phyloP scores from a whole-genome alignment of 1,284 basidiomycete species.

The Boletellus deceptivus region DNA sequence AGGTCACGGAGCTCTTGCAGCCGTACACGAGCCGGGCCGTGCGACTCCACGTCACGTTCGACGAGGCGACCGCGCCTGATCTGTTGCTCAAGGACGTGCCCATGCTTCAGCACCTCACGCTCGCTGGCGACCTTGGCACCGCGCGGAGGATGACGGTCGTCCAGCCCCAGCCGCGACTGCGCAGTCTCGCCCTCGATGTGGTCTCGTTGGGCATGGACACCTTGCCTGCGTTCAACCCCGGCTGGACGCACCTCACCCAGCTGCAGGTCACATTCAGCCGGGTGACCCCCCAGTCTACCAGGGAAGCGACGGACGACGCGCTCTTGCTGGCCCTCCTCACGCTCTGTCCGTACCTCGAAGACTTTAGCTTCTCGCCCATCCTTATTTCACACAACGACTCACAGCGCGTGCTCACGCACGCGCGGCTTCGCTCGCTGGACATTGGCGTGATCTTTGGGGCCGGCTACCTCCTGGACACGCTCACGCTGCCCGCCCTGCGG shows the following conservation, averaged over 20 bases:
- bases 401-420: conserved; percentile 4
- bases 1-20: conserved; percentile 24
- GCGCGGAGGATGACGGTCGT: conserved; percentile 5
- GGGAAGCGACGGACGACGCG: background rate
- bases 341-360: conserved; percentile 18
- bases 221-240: conserved; percentile 12
- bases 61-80: conserved; percentile 14
- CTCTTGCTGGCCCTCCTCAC: conserved; percentile 14
- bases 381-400: conserved; percentile 1
- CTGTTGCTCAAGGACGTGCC: conserved; percentile 19
- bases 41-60: conserved; percentile 16
- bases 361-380: conserved; percentile 14
- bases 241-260: conserved; percentile 16
- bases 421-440: conserved; percentile 11
- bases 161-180: conserved; percentile 8
- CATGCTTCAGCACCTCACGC: conserved; percentile 20
- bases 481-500: conserved; percentile 11
- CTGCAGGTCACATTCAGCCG: conserved; percentile 8
- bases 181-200: conserved; percentile 12
- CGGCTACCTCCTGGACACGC: conserved; percentile 7
- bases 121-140: conserved; percentile 14
- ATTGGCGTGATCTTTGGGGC: conserved; percentile 15
- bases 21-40: conserved; percentile 16
- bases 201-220: conserved; percentile 1
- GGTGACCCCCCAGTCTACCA: background rate